phyloP scores from a whole-genome alignment of 768 basidiomycete genomes.

The Tulasnella calospora region DNA sequence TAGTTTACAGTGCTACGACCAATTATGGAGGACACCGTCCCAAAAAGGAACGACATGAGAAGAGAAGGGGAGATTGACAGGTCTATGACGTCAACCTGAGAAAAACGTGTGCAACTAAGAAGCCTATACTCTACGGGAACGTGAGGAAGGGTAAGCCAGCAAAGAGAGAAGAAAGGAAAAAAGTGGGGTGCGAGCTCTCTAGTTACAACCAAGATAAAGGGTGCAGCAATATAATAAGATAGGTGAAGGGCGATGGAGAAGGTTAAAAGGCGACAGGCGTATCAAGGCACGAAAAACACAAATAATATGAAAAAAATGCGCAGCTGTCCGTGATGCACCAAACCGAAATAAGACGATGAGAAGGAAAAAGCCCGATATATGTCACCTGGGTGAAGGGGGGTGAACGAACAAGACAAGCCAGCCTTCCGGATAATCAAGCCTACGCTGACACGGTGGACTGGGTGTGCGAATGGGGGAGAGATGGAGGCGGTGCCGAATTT shows the following conservation, averaged over 20 bases:
- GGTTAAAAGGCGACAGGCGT: neutral
- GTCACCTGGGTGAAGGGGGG: neutral
- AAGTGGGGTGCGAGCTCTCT: constrained; percentile 2
- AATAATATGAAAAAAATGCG: neutral
- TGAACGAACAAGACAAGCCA: neutral
- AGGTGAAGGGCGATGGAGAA: neutral
- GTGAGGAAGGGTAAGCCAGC: neutral
- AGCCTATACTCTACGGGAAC: neutral
- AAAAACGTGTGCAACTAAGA: neutral
- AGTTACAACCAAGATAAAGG: neutral
- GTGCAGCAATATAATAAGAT: neutral
- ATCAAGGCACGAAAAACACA: neutral
- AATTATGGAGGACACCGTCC: neutral
- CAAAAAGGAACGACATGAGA: neutral
- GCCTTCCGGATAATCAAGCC: neutral
- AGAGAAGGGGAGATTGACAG: neutral
- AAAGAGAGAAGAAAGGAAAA: neutral
- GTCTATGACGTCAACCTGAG: neutral
- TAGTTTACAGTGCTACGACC: neutral
- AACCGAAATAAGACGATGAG: neutral
- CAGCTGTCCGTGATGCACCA: neutral
- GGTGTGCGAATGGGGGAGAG: neutral
- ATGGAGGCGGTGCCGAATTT: neutral
- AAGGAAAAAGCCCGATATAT: neutral
- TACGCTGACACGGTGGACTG: neutral